A percentile compares a stretch with the other conserved stretches of the same genome.
phyloP scores from a whole-genome alignment of 257 asterid species.

The Leonotis leonurus region DNA sequence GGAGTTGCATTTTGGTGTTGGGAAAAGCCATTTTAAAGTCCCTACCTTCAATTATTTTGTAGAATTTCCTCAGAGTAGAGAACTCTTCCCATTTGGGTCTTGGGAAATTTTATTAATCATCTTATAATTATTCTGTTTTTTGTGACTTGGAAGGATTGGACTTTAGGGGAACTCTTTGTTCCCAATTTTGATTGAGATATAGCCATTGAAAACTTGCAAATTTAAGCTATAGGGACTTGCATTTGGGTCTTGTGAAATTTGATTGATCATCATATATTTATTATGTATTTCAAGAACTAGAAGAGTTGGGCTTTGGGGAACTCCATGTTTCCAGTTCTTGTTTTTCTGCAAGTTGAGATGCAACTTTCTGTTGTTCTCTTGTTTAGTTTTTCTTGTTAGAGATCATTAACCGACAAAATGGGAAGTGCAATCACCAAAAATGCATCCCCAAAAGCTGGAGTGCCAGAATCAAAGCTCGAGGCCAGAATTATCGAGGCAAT shows the following conservation, averaged over 20 bases:
- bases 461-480: conserved; percentile 69
- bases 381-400: background rate
- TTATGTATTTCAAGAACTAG: background rate
- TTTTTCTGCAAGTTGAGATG: background rate
- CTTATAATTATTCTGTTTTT: too few species aligned
- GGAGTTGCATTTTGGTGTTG: background rate
- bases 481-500: conserved; percentile 57
- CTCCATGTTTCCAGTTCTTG: background rate
- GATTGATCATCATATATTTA: background rate
- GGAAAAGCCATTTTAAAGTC: too few species aligned
- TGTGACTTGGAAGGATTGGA: too few species aligned
- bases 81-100: too few species aligned
- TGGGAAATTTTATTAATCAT: too few species aligned
- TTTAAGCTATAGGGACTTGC: background rate
- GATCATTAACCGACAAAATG: conserved; percentile 46
- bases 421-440: conserved; percentile 53
- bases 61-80: too few species aligned
- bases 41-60: too few species aligned
- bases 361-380: background rate
- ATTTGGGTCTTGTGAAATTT: too few species aligned
- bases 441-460: conserved; percentile 34
- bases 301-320: background rate
- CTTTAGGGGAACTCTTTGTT: too few species aligned
- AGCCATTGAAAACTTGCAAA: conserved; percentile 2
- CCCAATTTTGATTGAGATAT: too few species aligned